phyloP scores from a whole-genome alignment of 2,329 filamentous ascomycete species.

The Dendryphion nanum region DNA sequence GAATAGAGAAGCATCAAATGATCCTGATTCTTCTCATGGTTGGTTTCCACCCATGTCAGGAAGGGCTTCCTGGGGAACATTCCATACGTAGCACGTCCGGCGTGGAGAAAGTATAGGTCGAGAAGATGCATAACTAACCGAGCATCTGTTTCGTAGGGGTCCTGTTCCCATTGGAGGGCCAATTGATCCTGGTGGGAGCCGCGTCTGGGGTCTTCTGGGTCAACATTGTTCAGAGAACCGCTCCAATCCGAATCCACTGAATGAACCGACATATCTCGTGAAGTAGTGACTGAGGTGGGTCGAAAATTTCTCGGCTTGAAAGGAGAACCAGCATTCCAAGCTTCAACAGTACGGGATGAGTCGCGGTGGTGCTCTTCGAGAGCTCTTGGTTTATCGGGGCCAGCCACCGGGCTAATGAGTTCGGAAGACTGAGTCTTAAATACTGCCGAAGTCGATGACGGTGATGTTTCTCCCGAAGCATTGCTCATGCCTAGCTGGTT shows the following conservation, averaged over 20 bases:
- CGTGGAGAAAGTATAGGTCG: slow-evolving; percentile 57
- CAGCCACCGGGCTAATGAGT: slow-evolving; percentile 26
- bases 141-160: slow-evolving; percentile 54
- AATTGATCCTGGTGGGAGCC: slow-evolving; percentile 33
- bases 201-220: slow-evolving; percentile 25
- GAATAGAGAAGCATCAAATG: slow-evolving; percentile 62
- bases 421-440: slow-evolving; percentile 33
- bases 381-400: slow-evolving; percentile 27
- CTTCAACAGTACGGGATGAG: slow-evolving; percentile 23
- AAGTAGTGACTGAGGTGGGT: slow-evolving; percentile 18
- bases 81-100: slow-evolving; percentile 54
- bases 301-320: slow-evolving; percentile 27
- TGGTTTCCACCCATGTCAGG: slow-evolving; percentile 52
- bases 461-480: slow-evolving; percentile 32
- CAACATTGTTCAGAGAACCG: slow-evolving; percentile 25
- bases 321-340: slow-evolving; percentile 25
- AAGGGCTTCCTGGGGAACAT: slow-evolving; percentile 58
- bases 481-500: slow-evolving; percentile 30
- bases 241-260: slow-evolving; percentile 36
- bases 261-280: slow-evolving; percentile 34
- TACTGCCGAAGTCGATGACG: slow-evolving; percentile 27
- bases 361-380: slow-evolving; percentile 30
- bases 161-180: slow-evolving; percentile 47
- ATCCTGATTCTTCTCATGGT: slow-evolving; percentile 49
- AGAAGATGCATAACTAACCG: slow-evolving; percentile 52